These are phyloP conservation scores for Parastagonospora avenae DNA, from an alignment of 2,329 filamentous ascomycete genomes.

Conservation along the genomic window DNA sequence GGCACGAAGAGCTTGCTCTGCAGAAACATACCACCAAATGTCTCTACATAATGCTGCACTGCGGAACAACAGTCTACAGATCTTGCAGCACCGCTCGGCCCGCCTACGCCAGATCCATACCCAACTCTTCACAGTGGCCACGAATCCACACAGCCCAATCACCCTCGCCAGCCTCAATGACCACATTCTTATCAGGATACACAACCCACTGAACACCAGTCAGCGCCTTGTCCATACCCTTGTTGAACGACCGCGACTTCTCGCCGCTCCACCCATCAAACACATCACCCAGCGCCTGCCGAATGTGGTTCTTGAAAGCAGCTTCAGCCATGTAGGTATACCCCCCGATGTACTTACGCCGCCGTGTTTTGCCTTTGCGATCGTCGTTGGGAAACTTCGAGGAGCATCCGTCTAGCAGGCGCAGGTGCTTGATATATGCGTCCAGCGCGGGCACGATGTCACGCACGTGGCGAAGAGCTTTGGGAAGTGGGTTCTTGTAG, in stretches of 20 bases:
- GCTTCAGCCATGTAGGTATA: slow-evolving; percentile 1
- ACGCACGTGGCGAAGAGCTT: not conserved
- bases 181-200: slow-evolving; percentile 13
- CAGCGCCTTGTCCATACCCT: slow-evolving; percentile 16
- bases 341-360: not conserved
- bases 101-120: slow-evolving; percentile 5
- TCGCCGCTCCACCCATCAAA: slow-evolving; percentile 8
- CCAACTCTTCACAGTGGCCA: slow-evolving; percentile 12
- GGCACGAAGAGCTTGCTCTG: too few relatives aligned
- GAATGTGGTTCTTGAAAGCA: slow-evolving; percentile 5
- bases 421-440: not conserved
- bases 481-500: not conserved
- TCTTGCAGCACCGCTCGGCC: slow-evolving; percentile 8
- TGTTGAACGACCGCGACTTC: slow-evolving; percentile 22
- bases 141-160: slow-evolving; percentile 17
- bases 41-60: not conserved
- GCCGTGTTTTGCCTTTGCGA: not conserved
- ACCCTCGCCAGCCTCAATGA: slow-evolving; percentile 8
- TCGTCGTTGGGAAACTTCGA: not conserved
- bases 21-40: too few relatives aligned
- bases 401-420: not conserved
- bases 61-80: not conserved
- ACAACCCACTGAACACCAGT: slow-evolving; percentile 8
- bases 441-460: not conserved
- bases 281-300: slow-evolving; percentile 5